A percentile compares a stretch with the other conserved stretches of the same genome.
phyloP scores from a whole-genome alignment of 1,284 basidiomycete genomes.

The Ceratobasidium sp. region DNA sequence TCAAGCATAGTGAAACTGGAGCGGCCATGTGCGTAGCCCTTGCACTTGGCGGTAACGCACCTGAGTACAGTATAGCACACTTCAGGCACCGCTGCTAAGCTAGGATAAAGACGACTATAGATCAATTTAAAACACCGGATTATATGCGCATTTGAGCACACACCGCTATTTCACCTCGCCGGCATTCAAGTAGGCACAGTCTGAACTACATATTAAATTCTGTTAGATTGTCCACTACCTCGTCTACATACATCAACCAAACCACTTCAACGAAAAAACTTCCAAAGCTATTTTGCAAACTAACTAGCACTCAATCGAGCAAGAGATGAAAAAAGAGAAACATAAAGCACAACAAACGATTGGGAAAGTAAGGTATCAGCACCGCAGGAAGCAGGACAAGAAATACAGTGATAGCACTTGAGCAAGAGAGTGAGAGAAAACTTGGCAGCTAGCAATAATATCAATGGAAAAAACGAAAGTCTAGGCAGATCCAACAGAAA shows the following conservation, averaged over 20 bases:
- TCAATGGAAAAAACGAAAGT: neutral
- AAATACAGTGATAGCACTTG: too few relatives aligned
- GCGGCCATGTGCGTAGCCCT: too few relatives aligned
- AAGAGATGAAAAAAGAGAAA: too few relatives aligned
- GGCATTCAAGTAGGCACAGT: too few relatives aligned
- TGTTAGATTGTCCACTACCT: conserved; percentile 22
- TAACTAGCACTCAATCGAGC: neutral
- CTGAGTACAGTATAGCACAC: too few relatives aligned
- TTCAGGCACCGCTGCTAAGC: too few relatives aligned
- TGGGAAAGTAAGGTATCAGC: too few relatives aligned
- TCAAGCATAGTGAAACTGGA: too few relatives aligned
- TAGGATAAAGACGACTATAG: too few relatives aligned
- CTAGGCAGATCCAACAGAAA: neutral
- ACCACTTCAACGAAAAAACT: neutral
- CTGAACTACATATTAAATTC: conserved; percentile 34
- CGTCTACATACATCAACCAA: neutral
- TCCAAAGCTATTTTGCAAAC: neutral
- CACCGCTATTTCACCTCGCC: too few relatives aligned
- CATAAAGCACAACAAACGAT: conserved; percentile 8
- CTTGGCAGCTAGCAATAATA: neutral
- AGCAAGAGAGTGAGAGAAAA: neutral
- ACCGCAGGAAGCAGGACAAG: too few relatives aligned
- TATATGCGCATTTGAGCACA: neutral
- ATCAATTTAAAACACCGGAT: neutral
- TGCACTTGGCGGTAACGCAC: too few relatives aligned